phyloP scores from a whole-genome alignment of 495 filamentous ascomycete genomes.

The Penicillium turbatum region DNA sequence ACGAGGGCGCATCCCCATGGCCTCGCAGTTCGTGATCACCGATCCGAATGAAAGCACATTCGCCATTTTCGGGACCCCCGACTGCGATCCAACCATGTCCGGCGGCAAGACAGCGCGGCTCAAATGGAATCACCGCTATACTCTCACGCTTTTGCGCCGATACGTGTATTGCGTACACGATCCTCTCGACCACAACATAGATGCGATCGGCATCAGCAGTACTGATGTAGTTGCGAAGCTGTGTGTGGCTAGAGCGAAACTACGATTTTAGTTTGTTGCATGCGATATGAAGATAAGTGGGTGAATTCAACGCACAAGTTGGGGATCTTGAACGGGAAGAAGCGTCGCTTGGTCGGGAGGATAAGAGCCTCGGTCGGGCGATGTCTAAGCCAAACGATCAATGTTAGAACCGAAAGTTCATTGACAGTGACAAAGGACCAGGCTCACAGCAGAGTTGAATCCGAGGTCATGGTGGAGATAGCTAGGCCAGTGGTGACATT shows the following conservation, averaged over 20 bases:
- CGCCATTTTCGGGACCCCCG: conserved; percentile 74
- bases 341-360: conserved; percentile 61
- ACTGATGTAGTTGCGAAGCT: conserved; percentile 87
- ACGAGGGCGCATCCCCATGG: conserved; percentile 30
- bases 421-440: neutral
- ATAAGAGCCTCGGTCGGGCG: conserved; percentile 56
- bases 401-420: neutral
- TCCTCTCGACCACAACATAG: conserved; percentile 72
- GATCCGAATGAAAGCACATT: conserved; percentile 75
- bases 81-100: conserved; percentile 84
- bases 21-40: conserved; percentile 32
- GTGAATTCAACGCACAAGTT: conserved; percentile 54
- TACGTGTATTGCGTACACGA: conserved; percentile 71
- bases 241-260: conserved; percentile 67
- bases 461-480: conserved; percentile 43
- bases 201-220: conserved; percentile 69
- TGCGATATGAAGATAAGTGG: conserved; percentile 4
- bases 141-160: conserved; percentile 67
- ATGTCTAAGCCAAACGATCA: conserved; percentile 37
- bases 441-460: conserved; percentile 39
- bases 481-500: conserved; percentile 35
- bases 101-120: conserved; percentile 77
- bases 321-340: conserved; percentile 71
- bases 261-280: conserved; percentile 2
- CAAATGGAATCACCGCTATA: conserved; percentile 74